Base-by-base conservation (phyloP, 1,284 basidiomycete genomes). In the Marasmius sp. region DNA sequence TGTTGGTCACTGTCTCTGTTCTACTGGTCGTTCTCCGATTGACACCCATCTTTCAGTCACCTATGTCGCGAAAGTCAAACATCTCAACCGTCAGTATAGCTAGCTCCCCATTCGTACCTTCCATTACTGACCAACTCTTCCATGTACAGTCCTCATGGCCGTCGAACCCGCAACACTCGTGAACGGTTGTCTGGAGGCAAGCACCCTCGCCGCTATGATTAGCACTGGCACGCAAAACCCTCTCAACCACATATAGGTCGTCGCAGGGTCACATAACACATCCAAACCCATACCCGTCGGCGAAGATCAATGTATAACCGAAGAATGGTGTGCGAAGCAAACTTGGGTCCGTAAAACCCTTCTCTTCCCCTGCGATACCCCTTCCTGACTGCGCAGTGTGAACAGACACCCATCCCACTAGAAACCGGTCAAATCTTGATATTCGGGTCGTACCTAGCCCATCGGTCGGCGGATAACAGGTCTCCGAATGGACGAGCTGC, bases 401-500 rank as follows among this genome's bases (percentile, higher is more conserved):
- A 18, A 0, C 27, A 67, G 66, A 65, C 39, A 7, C 64, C 66
- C 10, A 58, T 67, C 1, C 63, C 65, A 22, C 63, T 67, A 0
- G 36, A 54, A 37, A 59, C 39, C 20, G 64, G 66, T 2, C 61
- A 67, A 50, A 61, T 65, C 53, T 63, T 67, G 16, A 50, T 67
- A 8, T 67, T 67, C 43, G 63, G 65, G 37, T 64, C 64, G 18
- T 62, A 66, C 51, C 61, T 67, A 9, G 64, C 66, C 2, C 66
- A 67, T 55, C 63, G 66, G 34, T 65, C 66, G 14, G 64, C 50
- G 11, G 47, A 54, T 9, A 67, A 67, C 34, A 59, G 60, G 4
- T 63, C 64, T 7, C 50, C 52, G 10, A 62, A 61, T 8, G 66
- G 66, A 1, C 61, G 66, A 52, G 66, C 66, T 36, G 66, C 64